Evolutionary conservation across 495 filamentous ascomycete species (phyloP).

Genomic region (Tuber indicum): DNA sequence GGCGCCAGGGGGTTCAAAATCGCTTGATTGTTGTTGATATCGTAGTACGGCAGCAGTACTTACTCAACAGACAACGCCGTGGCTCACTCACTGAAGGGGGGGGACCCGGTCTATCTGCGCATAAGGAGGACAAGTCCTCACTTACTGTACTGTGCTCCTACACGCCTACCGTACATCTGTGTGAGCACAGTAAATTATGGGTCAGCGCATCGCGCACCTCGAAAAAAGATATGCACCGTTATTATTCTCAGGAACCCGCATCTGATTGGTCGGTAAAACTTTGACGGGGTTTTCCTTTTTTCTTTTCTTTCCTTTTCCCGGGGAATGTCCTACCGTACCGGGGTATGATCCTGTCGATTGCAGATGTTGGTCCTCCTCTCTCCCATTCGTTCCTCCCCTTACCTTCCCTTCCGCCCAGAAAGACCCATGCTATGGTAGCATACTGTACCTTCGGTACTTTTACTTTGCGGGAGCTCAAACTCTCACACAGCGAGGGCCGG

Average conservation of each 20-base stretch:
- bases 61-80: too few relatives aligned
- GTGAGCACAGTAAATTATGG: neutral
- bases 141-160: neutral
- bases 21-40: too few relatives aligned
- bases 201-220: neutral
- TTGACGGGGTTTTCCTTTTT: neutral
- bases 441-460: neutral
- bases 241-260: neutral
- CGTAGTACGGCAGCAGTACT: too few relatives aligned
- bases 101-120: neutral
- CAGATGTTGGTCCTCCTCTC: neutral
- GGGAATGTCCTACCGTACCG: slow-evolving; percentile 3
- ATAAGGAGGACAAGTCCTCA: neutral
- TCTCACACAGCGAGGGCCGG: neutral
- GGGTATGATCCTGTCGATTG: neutral
- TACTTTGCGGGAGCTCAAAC: neutral
- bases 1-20: too few relatives aligned
- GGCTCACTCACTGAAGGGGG: too few relatives aligned
- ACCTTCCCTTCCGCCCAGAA: neutral
- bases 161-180: neutral
- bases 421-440: neutral
- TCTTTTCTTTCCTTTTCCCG: neutral
- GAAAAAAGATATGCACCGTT: neutral
- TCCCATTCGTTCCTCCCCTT: neutral
- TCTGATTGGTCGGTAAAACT: neutral